Evolutionary conservation across 2,329 filamentous ascomycete species (phyloP).

Genomic region (Colletotrichum chlorophyti): DNA sequence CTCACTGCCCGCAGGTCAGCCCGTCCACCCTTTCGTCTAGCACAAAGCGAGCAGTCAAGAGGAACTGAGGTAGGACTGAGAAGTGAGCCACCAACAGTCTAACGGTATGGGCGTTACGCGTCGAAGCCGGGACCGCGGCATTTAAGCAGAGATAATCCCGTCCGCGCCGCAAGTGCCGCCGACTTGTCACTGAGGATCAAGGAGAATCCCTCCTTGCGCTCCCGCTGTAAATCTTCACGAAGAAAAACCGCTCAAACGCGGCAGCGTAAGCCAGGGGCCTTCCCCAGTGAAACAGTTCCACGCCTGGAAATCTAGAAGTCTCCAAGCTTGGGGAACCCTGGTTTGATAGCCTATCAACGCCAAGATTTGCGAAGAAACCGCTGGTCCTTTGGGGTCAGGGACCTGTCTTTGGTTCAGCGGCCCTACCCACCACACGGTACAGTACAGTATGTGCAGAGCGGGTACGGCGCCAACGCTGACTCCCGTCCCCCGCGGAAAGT

Average conservation of each 20-base stretch:
- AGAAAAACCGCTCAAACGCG: conserved; percentile 18
- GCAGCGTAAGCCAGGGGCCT: conserved; percentile 6
- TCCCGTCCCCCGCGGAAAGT: background rate
- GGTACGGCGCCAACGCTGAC: conserved; percentile 13
- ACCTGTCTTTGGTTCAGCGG: no score
- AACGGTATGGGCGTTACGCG: background rate
- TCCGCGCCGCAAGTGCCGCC: conserved; percentile 12
- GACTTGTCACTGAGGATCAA: no score
- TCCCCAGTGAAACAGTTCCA: background rate
- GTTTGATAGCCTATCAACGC: conserved; percentile 11
- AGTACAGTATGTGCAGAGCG: conserved; percentile 13
- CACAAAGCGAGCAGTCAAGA: background rate
- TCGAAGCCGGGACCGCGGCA: background rate
- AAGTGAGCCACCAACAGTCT: conserved; percentile 14
- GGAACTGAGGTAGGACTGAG: conserved; percentile 11
- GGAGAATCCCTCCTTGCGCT: conserved; percentile 2
- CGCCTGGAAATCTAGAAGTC: background rate
- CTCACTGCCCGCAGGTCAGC: background rate
- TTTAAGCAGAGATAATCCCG: background rate
- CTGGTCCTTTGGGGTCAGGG: conserved; percentile 6
- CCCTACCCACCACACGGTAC: no score
- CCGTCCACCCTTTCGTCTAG: background rate
- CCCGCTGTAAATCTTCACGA: conserved; percentile 16
- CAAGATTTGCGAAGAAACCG: conserved; percentile 2
- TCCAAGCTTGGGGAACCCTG: background rate